These are phyloP conservation scores for Scutellaria baicalensis DNA, from an alignment of 257 asterid genomes.

Conservation along the genomic window DNA sequence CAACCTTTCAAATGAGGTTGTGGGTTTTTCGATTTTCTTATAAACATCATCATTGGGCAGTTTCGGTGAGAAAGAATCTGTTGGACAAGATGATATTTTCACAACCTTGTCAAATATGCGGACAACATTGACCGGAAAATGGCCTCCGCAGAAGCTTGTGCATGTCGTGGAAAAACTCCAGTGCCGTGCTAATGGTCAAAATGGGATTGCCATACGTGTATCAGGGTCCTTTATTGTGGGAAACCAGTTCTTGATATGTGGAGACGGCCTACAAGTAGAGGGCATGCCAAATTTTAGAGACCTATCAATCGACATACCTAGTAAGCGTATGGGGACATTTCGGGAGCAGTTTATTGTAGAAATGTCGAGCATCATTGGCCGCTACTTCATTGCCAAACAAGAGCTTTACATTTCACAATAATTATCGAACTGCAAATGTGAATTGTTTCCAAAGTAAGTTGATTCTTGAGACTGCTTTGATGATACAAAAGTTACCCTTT, in stretches of 20 bases:
- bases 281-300: constrained; percentile 77
- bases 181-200: constrained; percentile 65
- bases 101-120: constrained; percentile 58
- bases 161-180: constrained; percentile 96
- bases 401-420: constrained; percentile 66
- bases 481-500: no score
- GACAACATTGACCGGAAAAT: constrained; percentile 75
- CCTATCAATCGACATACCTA: constrained; percentile 61
- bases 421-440: not conserved
- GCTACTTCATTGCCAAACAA: constrained; percentile 66
- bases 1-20: not conserved
- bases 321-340: constrained; percentile 83
- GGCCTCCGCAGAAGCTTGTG: constrained; percentile 94
- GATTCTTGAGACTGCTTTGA: not conserved
- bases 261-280: constrained; percentile 91
- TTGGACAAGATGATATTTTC: constrained; percentile 55
- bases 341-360: constrained; percentile 77
- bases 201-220: constrained; percentile 78
- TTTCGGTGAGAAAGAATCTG: constrained; percentile 64
- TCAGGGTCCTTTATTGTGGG: constrained; percentile 85
- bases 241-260: constrained; percentile 90
- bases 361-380: constrained; percentile 46
- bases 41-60: constrained; percentile 29
- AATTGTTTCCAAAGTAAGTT: constrained; percentile 8
- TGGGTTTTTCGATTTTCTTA: constrained; percentile 12